Conservation (phyloP, 2,329 filamentous ascomycete genomes). For the Aureobasidium sp. region DNA sequence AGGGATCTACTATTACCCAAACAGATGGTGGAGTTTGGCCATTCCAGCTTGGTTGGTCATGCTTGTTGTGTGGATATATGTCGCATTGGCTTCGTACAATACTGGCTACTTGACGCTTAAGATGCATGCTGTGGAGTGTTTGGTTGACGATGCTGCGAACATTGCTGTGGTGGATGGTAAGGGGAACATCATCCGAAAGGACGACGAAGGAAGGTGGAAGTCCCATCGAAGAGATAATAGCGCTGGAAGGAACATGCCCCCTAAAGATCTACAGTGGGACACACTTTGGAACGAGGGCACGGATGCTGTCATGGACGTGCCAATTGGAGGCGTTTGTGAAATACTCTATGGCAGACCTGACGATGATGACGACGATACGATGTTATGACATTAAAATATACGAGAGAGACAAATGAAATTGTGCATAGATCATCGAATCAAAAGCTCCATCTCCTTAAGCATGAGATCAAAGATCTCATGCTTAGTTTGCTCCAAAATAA, state of each 20-base stretch:
- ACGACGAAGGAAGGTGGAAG: constrained; percentile 19
- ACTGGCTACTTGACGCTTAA: constrained; percentile 79
- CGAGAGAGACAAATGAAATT: background rate
- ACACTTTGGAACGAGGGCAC: constrained; percentile 85
- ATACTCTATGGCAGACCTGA: constrained; percentile 69
- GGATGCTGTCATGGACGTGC: constrained; percentile 95
- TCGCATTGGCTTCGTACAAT: constrained; percentile 87
- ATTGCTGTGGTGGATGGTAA: constrained; percentile 73
- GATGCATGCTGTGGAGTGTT: constrained; percentile 72
- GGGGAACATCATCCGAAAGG: constrained; percentile 46
- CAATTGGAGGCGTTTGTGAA: constrained; percentile 89
- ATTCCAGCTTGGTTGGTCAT: constrained; percentile 87
- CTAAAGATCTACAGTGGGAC: constrained; percentile 60
- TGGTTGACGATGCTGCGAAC: constrained; percentile 85
- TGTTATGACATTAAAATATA: background rate
- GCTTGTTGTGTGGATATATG: constrained; percentile 83
- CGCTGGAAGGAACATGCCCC: constrained; percentile 21
- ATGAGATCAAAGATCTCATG: background rate
- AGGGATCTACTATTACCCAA: constrained; percentile 93
- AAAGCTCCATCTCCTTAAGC: background rate
- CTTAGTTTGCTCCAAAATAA: too few relatives aligned
- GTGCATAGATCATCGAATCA: background rate
- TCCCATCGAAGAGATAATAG: constrained; percentile 24
- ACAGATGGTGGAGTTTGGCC: constrained; percentile 95
- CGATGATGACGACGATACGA: constrained; percentile 3